These are phyloP conservation scores for Achlya hypogyna DNA, from an alignment of 352 stramenopile genomes.

Conservation along the genomic window DNA sequence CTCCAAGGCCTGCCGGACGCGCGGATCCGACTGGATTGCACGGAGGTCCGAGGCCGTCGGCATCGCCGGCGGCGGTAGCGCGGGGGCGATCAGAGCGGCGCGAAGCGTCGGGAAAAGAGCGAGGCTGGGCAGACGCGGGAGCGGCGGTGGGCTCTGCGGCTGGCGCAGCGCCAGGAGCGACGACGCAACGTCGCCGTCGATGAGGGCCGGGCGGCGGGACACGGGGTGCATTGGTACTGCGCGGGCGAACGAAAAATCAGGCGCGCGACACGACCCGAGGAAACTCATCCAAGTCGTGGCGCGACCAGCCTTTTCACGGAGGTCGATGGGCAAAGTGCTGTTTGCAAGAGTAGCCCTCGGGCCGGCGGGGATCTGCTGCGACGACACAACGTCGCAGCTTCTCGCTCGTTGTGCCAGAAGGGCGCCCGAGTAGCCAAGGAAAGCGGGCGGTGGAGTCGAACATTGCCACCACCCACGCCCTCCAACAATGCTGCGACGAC, in stretches of 20 bases:
- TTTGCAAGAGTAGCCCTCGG: neutral
- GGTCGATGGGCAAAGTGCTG: no score
- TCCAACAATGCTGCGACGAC: no score
- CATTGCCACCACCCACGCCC: no score
- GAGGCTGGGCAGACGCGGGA: neutral
- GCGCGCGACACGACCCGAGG: no score
- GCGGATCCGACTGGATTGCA: neutral
- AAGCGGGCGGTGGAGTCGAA: no score
- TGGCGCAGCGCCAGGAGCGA: slow-evolving; percentile 12
- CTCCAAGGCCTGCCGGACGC: neutral
- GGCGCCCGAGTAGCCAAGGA: no score
- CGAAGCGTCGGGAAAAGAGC: neutral
- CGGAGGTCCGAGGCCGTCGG: neutral
- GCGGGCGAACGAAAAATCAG: neutral
- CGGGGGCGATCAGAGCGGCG: neutral
- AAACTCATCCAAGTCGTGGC: no score
- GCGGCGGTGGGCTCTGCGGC: neutral
- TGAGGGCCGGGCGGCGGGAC: no score
- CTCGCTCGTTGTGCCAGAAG: no score
- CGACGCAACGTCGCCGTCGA: neutral
- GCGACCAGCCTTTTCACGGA: no score
- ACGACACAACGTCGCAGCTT: neutral
- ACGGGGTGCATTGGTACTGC: neutral
- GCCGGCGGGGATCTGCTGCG: neutral
- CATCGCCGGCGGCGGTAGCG: neutral